Percentiles rank a stretch among this genome's conserved stretches.
Conservation (phyloP, 2,329 filamentous ascomycete species). For the Pseudogymnoascus sp. region DNA sequence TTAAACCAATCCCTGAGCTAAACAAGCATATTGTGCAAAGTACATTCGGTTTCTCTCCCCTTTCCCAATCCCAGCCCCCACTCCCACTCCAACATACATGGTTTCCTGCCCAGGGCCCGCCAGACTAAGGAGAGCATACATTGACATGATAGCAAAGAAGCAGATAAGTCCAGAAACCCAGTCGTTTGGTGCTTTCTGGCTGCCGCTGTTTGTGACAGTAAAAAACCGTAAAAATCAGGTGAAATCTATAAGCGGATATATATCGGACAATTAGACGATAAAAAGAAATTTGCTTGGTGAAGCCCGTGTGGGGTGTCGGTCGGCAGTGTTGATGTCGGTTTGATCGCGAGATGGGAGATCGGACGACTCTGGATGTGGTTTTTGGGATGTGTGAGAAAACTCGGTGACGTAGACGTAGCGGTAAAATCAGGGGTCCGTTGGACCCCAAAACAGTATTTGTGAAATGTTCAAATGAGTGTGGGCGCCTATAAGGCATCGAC, state of each 20-base stretch:
- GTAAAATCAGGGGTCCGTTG: not conserved
- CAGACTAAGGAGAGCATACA: not conserved
- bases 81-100: not conserved
- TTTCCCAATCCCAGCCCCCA: not conserved
- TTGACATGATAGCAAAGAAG: not conserved
- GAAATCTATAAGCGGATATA: slow-evolving; percentile 6
- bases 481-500: slow-evolving; percentile 11
- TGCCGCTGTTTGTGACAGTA: not conserved
- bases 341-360: not conserved
- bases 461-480: slow-evolving; percentile 25
- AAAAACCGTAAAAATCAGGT: not conserved
- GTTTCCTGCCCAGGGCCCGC: not conserved
- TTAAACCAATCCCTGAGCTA: not conserved
- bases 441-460: not conserved
- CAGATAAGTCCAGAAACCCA: not conserved
- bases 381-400: not conserved
- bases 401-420: not conserved
- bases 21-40: not conserved
- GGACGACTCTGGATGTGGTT: not conserved
- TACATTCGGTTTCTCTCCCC: not conserved
- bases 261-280: not conserved
- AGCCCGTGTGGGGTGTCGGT: not conserved
- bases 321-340: not conserved
- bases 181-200: not conserved
- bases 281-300: not conserved